Evolutionary conservation across 2,329 filamentous ascomycete species (phyloP), one percentile per base, ranked within the genome.

Genomic region (Trichoderma polysporum): DNA sequence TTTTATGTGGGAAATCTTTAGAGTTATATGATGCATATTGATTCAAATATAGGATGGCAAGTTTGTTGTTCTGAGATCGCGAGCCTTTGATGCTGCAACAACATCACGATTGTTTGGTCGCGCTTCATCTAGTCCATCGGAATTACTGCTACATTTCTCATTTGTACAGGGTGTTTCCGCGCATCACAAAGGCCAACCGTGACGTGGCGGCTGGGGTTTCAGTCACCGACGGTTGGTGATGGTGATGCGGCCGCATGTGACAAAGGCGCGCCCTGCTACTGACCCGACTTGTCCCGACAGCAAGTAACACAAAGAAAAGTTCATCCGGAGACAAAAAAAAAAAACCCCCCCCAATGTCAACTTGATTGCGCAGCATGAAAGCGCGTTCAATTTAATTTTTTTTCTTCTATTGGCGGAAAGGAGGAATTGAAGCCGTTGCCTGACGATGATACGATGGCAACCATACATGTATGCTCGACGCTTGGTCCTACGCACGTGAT

Each of bases 401-500:
- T 25, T 2, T 7, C 37, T 19, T 33, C 22, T 47, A 8, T 49
- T 35, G 19, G 41, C 4, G 12, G 39, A 47, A 33, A 9, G 7
- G 25, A 33, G n/a, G 12, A 3, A 31, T 29, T 45, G 25, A 22
- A n/a, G 25, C n/a, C 41, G 22, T 10, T 10, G 41, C 41, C 47
- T 62, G 31, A 61, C 27, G 8, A 12, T 17, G 17, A 35, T 10
- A 39, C 12, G 31, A 27, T 15, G 31, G 13, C 31, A 39, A 13
- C 25, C 31, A 6, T n/a, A 19, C 52, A 25, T 12, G 10, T 37
- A 22, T 45, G 41, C 41, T 45, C 22, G 10, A 45, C 22, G n/a
- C 50, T 17, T 25, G 54, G 52, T 22, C n/a, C 47, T n/a, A 49
- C 37, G 57, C 65, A 67, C 65, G 65, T 67, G 65, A 67, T 62